Percentiles rank a stretch among this genome's conserved stretches.
phyloP scores from a whole-genome alignment of 2,329 filamentous ascomycete species.

The Plenodomus biglobosus region DNA sequence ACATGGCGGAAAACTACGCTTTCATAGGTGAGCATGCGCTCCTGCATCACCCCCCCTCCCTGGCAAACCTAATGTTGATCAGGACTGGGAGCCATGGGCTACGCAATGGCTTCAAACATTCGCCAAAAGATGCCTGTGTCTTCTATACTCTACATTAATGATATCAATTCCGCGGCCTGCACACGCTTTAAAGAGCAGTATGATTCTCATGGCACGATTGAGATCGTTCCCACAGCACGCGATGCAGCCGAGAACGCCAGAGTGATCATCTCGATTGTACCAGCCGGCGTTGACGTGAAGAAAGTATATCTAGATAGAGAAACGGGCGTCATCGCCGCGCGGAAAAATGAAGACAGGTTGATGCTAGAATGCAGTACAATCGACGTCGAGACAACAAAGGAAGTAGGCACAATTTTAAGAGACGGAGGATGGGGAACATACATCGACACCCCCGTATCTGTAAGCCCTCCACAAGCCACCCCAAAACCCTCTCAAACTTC shows the following conservation, averaged over 20 bases:
- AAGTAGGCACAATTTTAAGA: constrained; percentile 23
- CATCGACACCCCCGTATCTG: constrained; percentile 38
- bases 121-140: constrained; percentile 24
- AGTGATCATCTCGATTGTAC: constrained; percentile 35
- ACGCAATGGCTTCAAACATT: constrained; percentile 37
- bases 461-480: constrained; percentile 5
- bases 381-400: constrained; percentile 30
- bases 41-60: background rate
- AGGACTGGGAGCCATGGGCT: constrained; percentile 43
- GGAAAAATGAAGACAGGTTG: constrained; percentile 19
- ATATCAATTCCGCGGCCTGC: constrained; percentile 29
- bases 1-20: constrained; percentile 33
- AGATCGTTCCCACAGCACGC: constrained; percentile 27
- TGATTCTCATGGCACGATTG: constrained; percentile 22
- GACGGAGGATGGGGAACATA: constrained; percentile 21
- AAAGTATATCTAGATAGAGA: constrained; percentile 33
- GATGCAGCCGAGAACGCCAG: constrained; percentile 33
- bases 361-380: constrained; percentile 40
- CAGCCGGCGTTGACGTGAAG: constrained; percentile 29
- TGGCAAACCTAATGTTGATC: background rate
- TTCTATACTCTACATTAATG: constrained; percentile 33
- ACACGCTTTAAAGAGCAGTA: constrained; percentile 26
- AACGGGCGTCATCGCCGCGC: constrained; percentile 28
- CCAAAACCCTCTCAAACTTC: background rate
- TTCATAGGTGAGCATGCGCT: constrained; percentile 29